Conservation (phyloP, 176 grass and related monocot genomes). For the Coix lacrymajobi region DNA sequence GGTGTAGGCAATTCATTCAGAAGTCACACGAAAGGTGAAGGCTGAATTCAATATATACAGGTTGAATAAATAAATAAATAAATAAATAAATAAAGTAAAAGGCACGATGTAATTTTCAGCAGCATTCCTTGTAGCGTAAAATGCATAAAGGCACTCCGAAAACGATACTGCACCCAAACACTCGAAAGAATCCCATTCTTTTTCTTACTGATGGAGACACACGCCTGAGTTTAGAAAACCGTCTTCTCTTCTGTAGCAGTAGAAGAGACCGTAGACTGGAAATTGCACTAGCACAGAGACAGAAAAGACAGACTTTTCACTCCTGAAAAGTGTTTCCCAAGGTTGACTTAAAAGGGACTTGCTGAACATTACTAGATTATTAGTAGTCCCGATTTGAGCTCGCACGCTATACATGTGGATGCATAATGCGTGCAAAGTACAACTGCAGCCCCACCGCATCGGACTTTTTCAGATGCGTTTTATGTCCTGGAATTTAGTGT, state of each 20-base stretch:
- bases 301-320: neutral
- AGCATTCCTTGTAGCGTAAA: neutral
- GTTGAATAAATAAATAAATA: neutral
- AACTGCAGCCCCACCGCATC: neutral
- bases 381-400: neutral
- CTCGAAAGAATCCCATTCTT: neutral
- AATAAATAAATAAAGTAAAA: neutral
- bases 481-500: neutral
- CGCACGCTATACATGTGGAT: neutral
- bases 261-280: neutral
- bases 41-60: neutral
- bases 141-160: conserved; percentile 7
- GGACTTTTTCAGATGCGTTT: neutral
- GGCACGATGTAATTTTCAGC: neutral
- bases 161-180: conserved; percentile 6
- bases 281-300: neutral
- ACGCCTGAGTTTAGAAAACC: neutral
- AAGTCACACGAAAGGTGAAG: neutral
- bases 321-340: neutral
- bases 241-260: neutral
- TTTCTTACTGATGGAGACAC: conserved; percentile 13
- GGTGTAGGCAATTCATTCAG: neutral
- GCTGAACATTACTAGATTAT: neutral
- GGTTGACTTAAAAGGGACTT: neutral
- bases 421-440: neutral